Conservation (phyloP, 2,329 filamentous ascomycete species). For the Zalaria sp. region DNA sequence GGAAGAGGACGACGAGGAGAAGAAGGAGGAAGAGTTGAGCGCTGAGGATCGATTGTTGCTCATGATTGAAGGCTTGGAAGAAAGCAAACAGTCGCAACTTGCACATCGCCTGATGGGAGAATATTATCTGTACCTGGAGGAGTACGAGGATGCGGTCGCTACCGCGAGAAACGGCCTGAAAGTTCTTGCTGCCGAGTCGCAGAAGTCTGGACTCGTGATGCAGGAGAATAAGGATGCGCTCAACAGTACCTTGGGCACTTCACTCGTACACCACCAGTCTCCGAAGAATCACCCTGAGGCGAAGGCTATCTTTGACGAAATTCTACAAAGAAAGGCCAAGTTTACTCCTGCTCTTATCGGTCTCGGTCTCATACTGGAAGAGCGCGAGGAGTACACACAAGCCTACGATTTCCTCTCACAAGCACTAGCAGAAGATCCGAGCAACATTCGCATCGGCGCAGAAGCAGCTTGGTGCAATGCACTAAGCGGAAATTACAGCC, state of each 20-base stretch:
- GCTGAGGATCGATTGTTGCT: slow-evolving; percentile 69
- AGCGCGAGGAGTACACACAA: slow-evolving; percentile 75
- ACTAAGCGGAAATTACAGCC: slow-evolving; percentile 59
- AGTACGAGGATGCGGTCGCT: slow-evolving; percentile 70
- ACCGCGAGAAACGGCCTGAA: slow-evolving; percentile 61
- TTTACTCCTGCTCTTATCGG: slow-evolving; percentile 77
- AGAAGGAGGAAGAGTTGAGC: slow-evolving; percentile 42
- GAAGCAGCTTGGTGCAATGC: slow-evolving; percentile 91
- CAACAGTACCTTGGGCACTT: slow-evolving; percentile 67
- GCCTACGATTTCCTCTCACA: slow-evolving; percentile 69
- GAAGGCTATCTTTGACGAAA: slow-evolving; percentile 68
- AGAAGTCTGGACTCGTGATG: slow-evolving; percentile 55
- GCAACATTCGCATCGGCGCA: slow-evolving; percentile 64
- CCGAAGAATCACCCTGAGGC: slow-evolving; percentile 84
- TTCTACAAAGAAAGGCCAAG: slow-evolving; percentile 59
- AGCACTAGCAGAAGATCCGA: slow-evolving; percentile 57
- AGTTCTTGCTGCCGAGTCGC: slow-evolving; percentile 44
- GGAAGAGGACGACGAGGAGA: slow-evolving; percentile 28
- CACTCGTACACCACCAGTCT: slow-evolving; percentile 78
- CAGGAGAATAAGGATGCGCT: slow-evolving; percentile 59
- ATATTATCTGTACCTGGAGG: slow-evolving; percentile 73
- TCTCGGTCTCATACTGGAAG: slow-evolving; percentile 80
- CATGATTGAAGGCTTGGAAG: slow-evolving; percentile 48
- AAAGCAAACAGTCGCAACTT: slow-evolving; percentile 52
- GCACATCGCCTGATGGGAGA: slow-evolving; percentile 72